These are phyloP conservation scores for Debaryomyces tyrocola DNA, from an alignment of 805 yeast species.

Conservation along the genomic window DNA sequence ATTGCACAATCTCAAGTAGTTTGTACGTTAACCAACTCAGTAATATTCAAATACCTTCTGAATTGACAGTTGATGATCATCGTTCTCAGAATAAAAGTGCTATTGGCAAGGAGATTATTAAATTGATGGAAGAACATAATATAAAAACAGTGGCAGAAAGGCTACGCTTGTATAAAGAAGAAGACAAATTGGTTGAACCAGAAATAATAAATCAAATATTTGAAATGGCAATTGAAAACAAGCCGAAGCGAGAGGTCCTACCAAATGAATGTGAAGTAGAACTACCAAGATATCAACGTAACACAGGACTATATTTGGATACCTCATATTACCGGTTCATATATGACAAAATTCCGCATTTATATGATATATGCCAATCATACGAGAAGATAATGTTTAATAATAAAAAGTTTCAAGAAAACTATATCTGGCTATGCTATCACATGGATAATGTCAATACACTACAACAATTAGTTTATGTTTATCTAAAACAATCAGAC, in stretches of 20 bases:
- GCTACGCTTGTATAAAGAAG: not conserved
- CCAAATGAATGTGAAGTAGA: conserved; percentile 11
- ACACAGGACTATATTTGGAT: conserved; percentile 4
- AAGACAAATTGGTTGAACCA: conserved; percentile 5
- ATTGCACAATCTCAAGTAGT: not conserved
- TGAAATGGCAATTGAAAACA: conserved; percentile 6
- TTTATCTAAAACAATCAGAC: conserved; percentile 17
- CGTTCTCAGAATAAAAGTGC: not conserved
- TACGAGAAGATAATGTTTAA: conserved; percentile 15
- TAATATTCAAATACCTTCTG: not conserved
- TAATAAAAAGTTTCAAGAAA: conserved; percentile 19
- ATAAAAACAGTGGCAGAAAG: conserved; percentile 2
- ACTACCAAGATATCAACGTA: conserved; percentile 7
- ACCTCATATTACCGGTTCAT: conserved; percentile 12
- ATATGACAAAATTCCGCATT: conserved; percentile 18
- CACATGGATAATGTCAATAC: conserved; percentile 32
- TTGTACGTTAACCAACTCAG: not conserved
- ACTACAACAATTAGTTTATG: conserved; percentile 18
- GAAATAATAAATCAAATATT: conserved; percentile 8
- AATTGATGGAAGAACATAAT: not conserved
- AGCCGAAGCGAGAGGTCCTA: conserved; percentile 6
- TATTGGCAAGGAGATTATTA: not conserved
- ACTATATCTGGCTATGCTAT: conserved; percentile 35
- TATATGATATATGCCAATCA: conserved; percentile 19
- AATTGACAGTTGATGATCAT: not conserved